phyloP scores from a whole-genome alignment of 768 basidiomycete genomes.

The Lyophyllum semitale region DNA sequence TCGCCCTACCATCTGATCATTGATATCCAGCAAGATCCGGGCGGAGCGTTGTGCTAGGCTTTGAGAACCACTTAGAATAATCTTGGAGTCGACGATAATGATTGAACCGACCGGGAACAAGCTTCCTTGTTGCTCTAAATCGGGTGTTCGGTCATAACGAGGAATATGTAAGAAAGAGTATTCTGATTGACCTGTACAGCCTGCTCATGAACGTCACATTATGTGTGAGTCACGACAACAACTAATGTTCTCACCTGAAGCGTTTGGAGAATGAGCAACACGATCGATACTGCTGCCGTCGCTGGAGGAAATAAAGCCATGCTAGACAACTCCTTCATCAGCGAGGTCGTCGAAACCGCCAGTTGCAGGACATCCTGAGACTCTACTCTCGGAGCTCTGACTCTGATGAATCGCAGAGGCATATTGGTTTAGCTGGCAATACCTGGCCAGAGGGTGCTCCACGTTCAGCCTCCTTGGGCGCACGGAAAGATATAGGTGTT shows the following conservation, averaged over 20 bases:
- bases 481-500: too few species aligned
- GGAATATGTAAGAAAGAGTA: not conserved
- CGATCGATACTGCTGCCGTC: constrained; percentile 36
- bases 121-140: constrained; percentile 36
- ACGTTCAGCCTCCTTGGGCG: too few species aligned
- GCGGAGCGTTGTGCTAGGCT: constrained; percentile 39
- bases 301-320: constrained; percentile 42
- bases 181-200: constrained; percentile 20
- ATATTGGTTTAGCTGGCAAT: not conserved
- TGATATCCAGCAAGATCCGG: constrained; percentile 42
- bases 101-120: constrained; percentile 31
- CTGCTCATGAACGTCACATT: not conserved
- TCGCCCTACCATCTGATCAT: constrained; percentile 44
- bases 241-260: constrained; percentile 36
- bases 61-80: not conserved
- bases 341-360: constrained; percentile 14
- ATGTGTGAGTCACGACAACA: not conserved
- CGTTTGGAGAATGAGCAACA: constrained; percentile 46
- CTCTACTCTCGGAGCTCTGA: constrained; percentile 10
- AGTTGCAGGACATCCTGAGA: constrained; percentile 19
- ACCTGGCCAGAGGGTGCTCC: not conserved
- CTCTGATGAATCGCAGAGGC: constrained; percentile 19
- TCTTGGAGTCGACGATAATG: not conserved
- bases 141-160: constrained; percentile 18
- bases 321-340: constrained; percentile 23